Percentiles rank a stretch among this genome's conserved stretches.
Conservation (phyloP, 106 monocot species). For the Agapanthus africanus region DNA sequence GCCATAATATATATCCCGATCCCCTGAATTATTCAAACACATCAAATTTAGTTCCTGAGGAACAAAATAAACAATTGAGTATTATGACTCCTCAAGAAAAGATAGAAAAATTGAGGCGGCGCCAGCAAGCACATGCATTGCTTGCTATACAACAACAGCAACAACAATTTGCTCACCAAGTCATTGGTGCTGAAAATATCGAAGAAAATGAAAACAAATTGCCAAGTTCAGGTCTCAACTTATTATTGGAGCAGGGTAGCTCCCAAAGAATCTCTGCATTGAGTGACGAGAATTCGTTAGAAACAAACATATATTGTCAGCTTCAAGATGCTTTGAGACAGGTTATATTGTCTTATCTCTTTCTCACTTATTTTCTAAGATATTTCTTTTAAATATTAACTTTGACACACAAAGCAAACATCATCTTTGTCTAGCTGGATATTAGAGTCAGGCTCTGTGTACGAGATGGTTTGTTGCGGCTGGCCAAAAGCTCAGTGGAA, state of each 20-base stretch:
- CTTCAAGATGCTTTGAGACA: conserved; percentile 69
- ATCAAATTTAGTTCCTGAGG: conserved; percentile 5
- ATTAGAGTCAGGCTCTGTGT: conserved; percentile 43
- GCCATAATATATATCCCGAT: conserved; percentile 21
- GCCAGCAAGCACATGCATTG: conserved; percentile 87
- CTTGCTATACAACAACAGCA: conserved; percentile 87
- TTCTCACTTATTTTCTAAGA: not conserved
- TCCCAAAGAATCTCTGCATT: conserved; percentile 27
- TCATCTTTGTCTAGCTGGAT: conserved; percentile 51
- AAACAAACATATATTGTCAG: conserved; percentile 59
- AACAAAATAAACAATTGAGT: conserved; percentile 18
- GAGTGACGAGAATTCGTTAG: conserved; percentile 37
- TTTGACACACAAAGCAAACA: not conserved
- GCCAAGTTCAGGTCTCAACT: conserved; percentile 28
- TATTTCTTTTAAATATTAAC: not conserved
- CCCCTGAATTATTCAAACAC: conserved; percentile 22
- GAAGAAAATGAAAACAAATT: conserved; percentile 35
- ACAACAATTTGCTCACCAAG: conserved; percentile 63
- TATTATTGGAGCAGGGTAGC: conserved; percentile 29
- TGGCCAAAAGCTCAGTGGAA: conserved; percentile 56
- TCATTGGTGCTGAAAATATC: conserved; percentile 24
- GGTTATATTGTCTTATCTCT: conserved; percentile 26
- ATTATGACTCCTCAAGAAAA: conserved; percentile 96
- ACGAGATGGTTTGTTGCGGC: conserved; percentile 61
- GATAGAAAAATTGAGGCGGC: conserved; percentile 80